Percentiles rank a stretch among this genome's conserved stretches.
Evolutionary conservation across 2,329 filamentous ascomycete species (phyloP).

Genomic region (Fusarium abutilonis): DNA sequence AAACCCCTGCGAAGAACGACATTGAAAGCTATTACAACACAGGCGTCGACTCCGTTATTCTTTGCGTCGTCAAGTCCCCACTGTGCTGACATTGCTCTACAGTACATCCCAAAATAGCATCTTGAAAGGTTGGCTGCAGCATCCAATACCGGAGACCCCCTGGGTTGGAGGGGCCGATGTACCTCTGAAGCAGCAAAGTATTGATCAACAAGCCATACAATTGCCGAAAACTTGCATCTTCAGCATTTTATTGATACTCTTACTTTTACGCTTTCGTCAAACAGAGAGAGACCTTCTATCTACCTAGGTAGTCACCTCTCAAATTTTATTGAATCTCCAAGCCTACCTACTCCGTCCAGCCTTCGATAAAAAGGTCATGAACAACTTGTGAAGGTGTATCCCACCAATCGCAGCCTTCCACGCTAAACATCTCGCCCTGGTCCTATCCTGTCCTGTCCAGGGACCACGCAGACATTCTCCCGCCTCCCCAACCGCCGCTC

Average conservation of each 20-base stretch:
- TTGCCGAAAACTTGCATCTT: constrained; percentile 1
- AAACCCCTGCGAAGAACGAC: not conserved
- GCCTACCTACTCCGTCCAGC: constrained; percentile 1
- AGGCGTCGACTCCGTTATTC: not conserved
- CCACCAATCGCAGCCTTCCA: constrained; percentile 49
- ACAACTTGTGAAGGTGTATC: constrained; percentile 25
- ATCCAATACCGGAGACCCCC: constrained; percentile 34
- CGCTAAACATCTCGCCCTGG: constrained; percentile 43
- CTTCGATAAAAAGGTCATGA: constrained; percentile 21
- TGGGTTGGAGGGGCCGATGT: constrained; percentile 33
- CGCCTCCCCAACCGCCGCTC: constrained; percentile 37
- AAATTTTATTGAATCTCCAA: not conserved
- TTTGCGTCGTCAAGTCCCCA: constrained; percentile 12
- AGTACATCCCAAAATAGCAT: constrained; percentile 41
- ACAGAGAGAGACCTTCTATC: not conserved
- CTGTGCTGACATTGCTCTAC: constrained; percentile 40
- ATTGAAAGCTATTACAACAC: not conserved
- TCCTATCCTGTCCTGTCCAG: constrained; percentile 12
- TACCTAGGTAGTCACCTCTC: not conserved
- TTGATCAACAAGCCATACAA: constrained; percentile 9
- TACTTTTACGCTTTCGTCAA: not conserved
- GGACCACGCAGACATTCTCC: constrained; percentile 37
- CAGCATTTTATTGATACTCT: not conserved
- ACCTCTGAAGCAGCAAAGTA: constrained; percentile 23
- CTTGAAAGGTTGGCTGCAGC: constrained; percentile 31